Evolutionary conservation across 1,139 yeast species (phyloP).

Genomic region (Casaregolazyma suthepensis): DNA sequence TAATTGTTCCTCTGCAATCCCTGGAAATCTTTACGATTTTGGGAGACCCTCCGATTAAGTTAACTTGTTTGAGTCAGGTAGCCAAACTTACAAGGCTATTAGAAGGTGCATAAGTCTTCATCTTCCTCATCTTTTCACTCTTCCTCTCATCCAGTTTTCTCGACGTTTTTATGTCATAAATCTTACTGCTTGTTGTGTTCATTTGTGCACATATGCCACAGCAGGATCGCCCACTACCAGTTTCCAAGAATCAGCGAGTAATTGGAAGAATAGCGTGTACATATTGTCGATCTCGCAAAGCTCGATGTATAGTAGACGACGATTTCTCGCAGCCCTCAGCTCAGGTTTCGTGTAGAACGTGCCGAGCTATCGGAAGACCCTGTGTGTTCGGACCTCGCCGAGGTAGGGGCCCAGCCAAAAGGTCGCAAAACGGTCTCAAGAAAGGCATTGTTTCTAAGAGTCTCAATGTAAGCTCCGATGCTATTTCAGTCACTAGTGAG

Average conservation of each 20-base stretch:
- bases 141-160: slow-evolving; percentile 12
- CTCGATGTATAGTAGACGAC: slow-evolving; percentile 5
- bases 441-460: neutral
- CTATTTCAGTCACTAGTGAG: neutral
- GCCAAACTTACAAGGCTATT: neutral
- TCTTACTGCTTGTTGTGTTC: neutral
- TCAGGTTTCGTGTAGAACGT: slow-evolving; percentile 1
- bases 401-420: slow-evolving; percentile 7
- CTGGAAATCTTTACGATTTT: neutral
- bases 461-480: neutral
- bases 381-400: slow-evolving; percentile 4
- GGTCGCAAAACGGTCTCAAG: neutral
- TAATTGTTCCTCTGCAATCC: neutral
- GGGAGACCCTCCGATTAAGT: neutral
- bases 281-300: slow-evolving; percentile 5
- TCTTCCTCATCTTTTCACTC: slow-evolving; percentile 8
- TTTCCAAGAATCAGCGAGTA: neutral
- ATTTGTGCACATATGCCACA: neutral
- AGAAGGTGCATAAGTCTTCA: neutral
- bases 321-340: neutral
- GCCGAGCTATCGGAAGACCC: slow-evolving; percentile 4
- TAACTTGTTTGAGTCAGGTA: neutral
- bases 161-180: slow-evolving; percentile 3
- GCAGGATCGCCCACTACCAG: neutral
- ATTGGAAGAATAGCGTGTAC: slow-evolving; percentile 6